phyloP scores from a whole-genome alignment of 75 land plant species.

The Isoetes taiwanensis region DNA sequence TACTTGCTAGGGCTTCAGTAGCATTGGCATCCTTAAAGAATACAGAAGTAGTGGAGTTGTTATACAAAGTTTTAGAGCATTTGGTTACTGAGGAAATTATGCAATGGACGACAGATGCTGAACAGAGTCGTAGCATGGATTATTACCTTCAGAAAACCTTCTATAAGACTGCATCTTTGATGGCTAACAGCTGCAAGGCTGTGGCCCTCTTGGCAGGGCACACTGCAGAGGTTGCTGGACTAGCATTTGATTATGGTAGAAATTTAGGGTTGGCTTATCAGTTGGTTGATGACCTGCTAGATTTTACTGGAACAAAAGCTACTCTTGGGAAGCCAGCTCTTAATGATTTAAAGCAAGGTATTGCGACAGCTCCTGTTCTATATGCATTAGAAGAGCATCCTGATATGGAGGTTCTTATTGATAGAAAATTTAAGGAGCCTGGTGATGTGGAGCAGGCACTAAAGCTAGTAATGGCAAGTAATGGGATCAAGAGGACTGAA shows the following conservation, averaged over 20 bases:
- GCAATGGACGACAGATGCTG: constrained; percentile 65
- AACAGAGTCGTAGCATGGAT: constrained; percentile 85
- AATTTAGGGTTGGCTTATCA: constrained; percentile 92
- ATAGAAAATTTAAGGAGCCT: constrained; percentile 51
- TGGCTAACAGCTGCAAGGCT: constrained; percentile 96
- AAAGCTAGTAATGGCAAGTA: constrained; percentile 52
- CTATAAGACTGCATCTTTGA: constrained; percentile 91
- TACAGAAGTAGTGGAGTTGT: constrained; percentile 72
- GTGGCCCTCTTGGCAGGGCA: constrained; percentile 93
- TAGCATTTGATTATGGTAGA: constrained; percentile 88
- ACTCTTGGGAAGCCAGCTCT: constrained; percentile 85
- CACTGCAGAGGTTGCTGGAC: constrained; percentile 62
- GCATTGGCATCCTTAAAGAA: constrained; percentile 75
- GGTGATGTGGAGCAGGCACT: constrained; percentile 72
- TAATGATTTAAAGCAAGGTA: constrained; percentile 73
- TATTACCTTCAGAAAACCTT: constrained; percentile 93
- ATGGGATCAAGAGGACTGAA: constrained; percentile 51
- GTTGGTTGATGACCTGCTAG: constrained; percentile 85
- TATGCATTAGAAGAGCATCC: constrained; percentile 88
- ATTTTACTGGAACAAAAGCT: constrained; percentile 77
- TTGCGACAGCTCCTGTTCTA: constrained; percentile 71
- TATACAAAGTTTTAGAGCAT: constrained; percentile 69
- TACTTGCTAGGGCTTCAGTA: constrained; percentile 84
- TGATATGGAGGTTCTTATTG: constrained; percentile 41
- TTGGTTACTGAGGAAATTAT: constrained; percentile 85